phyloP scores from a whole-genome alignment of 768 basidiomycete species.

The Boletus coccyginus region DNA sequence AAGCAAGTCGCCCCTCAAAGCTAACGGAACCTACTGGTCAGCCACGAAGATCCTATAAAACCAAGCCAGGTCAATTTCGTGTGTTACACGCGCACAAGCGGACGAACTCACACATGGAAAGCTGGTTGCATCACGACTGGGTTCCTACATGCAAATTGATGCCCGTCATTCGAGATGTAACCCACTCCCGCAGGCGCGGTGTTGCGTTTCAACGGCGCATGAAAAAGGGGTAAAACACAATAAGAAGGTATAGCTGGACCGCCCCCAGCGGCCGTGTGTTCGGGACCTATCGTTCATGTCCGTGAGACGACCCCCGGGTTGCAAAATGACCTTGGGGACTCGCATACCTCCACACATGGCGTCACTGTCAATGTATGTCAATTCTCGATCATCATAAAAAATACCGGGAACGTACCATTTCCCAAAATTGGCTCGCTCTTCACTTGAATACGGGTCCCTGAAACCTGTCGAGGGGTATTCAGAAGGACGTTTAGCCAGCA shows the following conservation, averaged over 20 bases:
- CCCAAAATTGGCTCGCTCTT: constrained; percentile 50
- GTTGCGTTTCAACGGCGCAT: constrained; percentile 34
- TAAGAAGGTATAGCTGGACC: constrained; percentile 48
- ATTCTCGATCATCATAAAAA: neutral
- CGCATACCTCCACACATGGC: constrained; percentile 47
- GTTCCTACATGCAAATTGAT: constrained; percentile 52
- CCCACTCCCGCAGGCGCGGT: constrained; percentile 33
- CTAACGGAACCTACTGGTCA: constrained; percentile 36
- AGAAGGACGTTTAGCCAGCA: neutral
- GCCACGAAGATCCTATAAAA: constrained; percentile 49
- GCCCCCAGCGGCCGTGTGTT: constrained; percentile 42
- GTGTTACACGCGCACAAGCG: rapidly evolving
- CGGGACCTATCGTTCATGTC: constrained; percentile 38
- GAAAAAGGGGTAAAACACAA: constrained; percentile 55
- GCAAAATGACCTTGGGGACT: neutral
- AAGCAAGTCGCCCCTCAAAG: neutral
- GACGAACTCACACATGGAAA: constrained; percentile 55
- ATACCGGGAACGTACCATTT: constrained; percentile 43
- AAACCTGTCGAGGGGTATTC: constrained; percentile 39
- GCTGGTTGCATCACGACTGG: constrained; percentile 51
- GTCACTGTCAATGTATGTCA: constrained; percentile 34
- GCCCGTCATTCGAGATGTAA: constrained; percentile 56
- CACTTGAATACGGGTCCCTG: constrained; percentile 60
- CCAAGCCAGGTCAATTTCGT: neutral
- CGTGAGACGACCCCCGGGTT: neutral